A percentile compares a stretch with the other conserved stretches of the same genome.
Conservation (phyloP, 305 asterid species). For the Fraxinus ornus region DNA sequence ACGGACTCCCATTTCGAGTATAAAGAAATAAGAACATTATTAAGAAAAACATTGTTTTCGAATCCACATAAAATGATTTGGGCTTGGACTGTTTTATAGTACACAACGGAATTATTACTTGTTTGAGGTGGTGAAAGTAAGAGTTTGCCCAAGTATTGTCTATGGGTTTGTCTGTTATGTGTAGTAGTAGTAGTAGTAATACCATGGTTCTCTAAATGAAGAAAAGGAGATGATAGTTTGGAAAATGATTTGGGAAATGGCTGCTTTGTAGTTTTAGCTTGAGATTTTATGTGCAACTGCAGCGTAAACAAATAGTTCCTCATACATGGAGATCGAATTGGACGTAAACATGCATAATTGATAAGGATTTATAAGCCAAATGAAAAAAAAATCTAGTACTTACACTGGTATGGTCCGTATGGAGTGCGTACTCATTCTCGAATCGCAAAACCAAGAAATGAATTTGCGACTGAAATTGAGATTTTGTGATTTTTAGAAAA, state of each 20-base stretch:
- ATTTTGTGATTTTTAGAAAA: not conserved
- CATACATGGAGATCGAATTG: constrained; percentile 23
- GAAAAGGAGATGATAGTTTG: constrained; percentile 6
- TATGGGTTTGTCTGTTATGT: constrained; percentile 35
- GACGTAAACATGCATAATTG: not conserved
- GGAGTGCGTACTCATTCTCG: not conserved
- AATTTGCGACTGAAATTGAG: not conserved
- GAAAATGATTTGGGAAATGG: not conserved
- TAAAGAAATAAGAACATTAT: constrained; percentile 35
- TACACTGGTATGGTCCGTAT: not conserved
- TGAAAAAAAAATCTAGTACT: too few relatives aligned
- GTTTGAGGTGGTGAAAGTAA: constrained; percentile 28
- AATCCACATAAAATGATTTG: constrained; percentile 41
- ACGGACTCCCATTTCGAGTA: constrained; percentile 31
- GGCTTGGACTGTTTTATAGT: constrained; percentile 33
- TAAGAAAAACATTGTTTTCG: constrained; percentile 22
- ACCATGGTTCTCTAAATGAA: not conserved
- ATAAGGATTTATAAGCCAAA: not conserved
- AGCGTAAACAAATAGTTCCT: not conserved
- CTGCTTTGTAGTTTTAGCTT: not conserved
- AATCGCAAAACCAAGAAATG: not conserved
- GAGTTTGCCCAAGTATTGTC: constrained; percentile 38
- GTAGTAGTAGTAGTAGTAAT: not conserved
- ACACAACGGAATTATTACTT: not conserved
- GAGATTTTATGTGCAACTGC: not conserved